A percentile compares a stretch with the other conserved stretches of the same genome.
Evolutionary conservation across 1,284 basidiomycete species (phyloP).

Genomic region (Hemileia vastatrix): DNA sequence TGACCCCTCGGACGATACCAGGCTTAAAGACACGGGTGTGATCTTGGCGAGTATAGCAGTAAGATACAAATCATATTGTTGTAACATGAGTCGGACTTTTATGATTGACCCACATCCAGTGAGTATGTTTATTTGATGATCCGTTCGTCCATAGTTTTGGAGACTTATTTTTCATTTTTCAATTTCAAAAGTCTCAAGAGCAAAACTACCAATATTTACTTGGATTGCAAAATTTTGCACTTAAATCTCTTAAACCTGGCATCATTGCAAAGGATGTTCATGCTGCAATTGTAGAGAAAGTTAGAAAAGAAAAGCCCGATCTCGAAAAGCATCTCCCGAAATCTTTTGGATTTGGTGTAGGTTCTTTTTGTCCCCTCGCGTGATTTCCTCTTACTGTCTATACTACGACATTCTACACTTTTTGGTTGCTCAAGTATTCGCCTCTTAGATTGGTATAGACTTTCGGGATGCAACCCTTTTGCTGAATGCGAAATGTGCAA

Average conservation of each 20-base stretch:
- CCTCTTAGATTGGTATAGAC: conserved; percentile 52
- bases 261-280: conserved; percentile 68
- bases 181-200: conserved; percentile 58
- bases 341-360: conserved; percentile 77
- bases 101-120: conserved; percentile 79
- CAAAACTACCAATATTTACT: conserved; percentile 68
- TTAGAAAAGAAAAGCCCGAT: conserved; percentile 68
- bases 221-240: conserved; percentile 65
- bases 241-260: conserved; percentile 72
- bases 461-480: conserved; percentile 83
- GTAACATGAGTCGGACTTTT: conserved; percentile 83
- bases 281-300: conserved; percentile 60
- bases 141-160: background rate
- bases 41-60: conserved; percentile 79
- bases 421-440: too few relatives aligned
- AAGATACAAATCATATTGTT: conserved; percentile 85
- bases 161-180: background rate
- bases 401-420: background rate
- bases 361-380: conserved; percentile 23
- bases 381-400: background rate
- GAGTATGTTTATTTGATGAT: background rate
- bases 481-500: conserved; percentile 67
- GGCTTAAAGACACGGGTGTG: conserved; percentile 80
- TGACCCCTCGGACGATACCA: conserved; percentile 71
- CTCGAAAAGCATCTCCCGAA: conserved; percentile 77